Percentiles rank a stretch among this genome's conserved stretches.
Evolutionary conservation across 2,329 filamentous ascomycete species (phyloP).

Genomic region (Aspergillus tamarii): DNA sequence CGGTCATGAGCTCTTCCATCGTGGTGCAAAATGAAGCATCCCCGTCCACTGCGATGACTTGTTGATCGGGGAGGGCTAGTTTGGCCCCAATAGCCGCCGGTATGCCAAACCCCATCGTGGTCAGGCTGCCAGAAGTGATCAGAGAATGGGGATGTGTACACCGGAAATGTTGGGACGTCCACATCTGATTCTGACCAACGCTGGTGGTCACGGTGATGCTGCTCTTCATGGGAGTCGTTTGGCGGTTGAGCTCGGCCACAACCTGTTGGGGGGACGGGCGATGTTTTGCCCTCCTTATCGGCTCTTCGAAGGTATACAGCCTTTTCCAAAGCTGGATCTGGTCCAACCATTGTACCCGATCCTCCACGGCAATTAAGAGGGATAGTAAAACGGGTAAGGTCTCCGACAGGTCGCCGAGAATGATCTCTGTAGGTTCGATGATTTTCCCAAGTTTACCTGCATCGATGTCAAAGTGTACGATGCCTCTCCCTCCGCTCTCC

Average conservation of each 20-base stretch:
- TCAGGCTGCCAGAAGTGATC: not conserved
- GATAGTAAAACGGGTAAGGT: not conserved
- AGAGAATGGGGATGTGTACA: not conserved
- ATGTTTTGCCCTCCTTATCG: slow-evolving; percentile 14
- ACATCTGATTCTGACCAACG: not conserved
- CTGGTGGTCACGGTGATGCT: not conserved
- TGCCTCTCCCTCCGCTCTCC: not conserved
- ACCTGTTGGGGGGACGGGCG: not conserved
- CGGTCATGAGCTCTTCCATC: slow-evolving; percentile 4
- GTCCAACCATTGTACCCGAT: not conserved
- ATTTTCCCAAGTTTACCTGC: not conserved
- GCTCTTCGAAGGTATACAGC: not conserved
- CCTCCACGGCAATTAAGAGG: not conserved
- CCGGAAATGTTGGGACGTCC: slow-evolving; percentile 3
- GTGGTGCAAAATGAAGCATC: not conserved
- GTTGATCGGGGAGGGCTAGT: not conserved
- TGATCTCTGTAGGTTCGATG: slow-evolving; percentile 3
- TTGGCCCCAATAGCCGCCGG: not conserved
- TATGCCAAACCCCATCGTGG: not conserved
- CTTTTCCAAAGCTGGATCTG: not conserved
- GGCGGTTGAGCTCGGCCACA: not conserved
- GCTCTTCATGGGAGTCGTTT: slow-evolving; percentile 1
- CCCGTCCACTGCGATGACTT: not conserved
- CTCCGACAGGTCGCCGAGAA: not conserved
- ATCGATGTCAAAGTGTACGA: slow-evolving; percentile 7